Percentiles rank a stretch among this genome's conserved stretches.
Conservation (phyloP, 805 yeast species). For the Kodamaea restingae region DNA sequence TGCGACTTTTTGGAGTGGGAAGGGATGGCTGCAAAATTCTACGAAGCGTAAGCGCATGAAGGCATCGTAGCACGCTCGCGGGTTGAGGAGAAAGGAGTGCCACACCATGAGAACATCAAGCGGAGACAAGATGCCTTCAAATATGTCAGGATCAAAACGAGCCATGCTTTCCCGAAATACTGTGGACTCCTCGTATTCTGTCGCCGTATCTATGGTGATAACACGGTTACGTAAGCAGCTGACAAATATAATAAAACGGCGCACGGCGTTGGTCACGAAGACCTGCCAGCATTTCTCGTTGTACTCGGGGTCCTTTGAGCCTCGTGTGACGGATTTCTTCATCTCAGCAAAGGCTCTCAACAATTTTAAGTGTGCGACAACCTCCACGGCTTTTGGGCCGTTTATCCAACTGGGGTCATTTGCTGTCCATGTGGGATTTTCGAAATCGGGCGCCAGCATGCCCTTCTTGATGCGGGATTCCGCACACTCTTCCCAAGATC, state of each 20-base stretch:
- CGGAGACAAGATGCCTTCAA: slow-evolving; percentile 15
- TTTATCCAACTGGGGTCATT: no score
- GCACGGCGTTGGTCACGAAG: slow-evolving; percentile 20
- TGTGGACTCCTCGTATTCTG: not conserved
- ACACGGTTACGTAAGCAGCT: slow-evolving; percentile 11
- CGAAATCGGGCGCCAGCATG: no score
- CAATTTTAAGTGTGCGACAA: slow-evolving; percentile 21
- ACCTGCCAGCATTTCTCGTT: slow-evolving; percentile 19
- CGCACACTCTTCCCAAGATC: no score
- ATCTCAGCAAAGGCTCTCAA: slow-evolving; percentile 18
- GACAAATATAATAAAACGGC: slow-evolving; percentile 19
- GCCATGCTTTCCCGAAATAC: not conserved
- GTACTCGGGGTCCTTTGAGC: slow-evolving; percentile 1
- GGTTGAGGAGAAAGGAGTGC: slow-evolving; percentile 21
- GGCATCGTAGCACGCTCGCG: slow-evolving; percentile 14
- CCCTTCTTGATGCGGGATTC: no score
- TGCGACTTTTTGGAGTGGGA: slow-evolving; percentile 16
- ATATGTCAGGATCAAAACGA: not conserved
- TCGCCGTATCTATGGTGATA: not conserved
- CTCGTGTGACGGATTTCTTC: slow-evolving; percentile 11
- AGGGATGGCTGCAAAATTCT: slow-evolving; percentile 15
- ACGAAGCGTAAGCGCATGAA: slow-evolving; percentile 14
- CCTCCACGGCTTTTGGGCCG: no score
- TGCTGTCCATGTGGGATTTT: no score
- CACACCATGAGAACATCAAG: slow-evolving; percentile 23